Conservation (phyloP, 2,329 filamentous ascomycete genomes). For the Alternaria conjuncta region DNA sequence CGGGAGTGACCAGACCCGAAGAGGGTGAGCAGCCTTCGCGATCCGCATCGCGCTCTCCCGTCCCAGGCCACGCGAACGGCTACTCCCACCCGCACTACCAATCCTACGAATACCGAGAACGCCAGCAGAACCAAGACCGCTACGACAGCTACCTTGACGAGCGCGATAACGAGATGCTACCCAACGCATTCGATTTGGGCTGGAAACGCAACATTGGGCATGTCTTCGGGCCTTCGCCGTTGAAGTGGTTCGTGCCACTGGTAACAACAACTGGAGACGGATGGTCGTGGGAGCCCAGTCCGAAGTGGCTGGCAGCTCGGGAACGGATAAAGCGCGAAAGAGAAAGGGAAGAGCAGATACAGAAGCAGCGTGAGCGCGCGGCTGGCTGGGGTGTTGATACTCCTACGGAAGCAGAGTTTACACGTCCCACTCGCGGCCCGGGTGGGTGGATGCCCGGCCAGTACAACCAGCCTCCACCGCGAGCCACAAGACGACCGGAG, state of each 20-base stretch:
- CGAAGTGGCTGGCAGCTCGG: conserved; percentile 75
- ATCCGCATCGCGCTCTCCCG: conserved; percentile 47
- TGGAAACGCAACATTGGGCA: conserved; percentile 79
- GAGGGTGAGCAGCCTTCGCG: conserved; percentile 72
- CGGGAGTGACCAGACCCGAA: conserved; percentile 79
- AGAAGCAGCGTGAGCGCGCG: conserved; percentile 67
- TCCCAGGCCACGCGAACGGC: conserved; percentile 39
- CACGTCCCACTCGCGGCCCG: conserved; percentile 32
- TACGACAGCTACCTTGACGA: conserved; percentile 88
- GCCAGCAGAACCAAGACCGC: conserved; percentile 68
- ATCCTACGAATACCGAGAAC: conserved; percentile 62
- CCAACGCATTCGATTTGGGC: conserved; percentile 92
- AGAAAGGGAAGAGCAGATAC: conserved; percentile 53
- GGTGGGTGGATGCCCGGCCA: conserved; percentile 41
- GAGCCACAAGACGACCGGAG: conserved; percentile 38
- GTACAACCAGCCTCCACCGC: conserved; percentile 33
- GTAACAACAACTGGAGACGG: conserved; percentile 89
- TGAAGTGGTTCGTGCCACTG: conserved; percentile 81
- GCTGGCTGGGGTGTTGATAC: conserved; percentile 69
- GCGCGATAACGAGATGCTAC: conserved; percentile 83
- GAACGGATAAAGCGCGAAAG: conserved; percentile 61
- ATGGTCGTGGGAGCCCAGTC: conserved; percentile 90
- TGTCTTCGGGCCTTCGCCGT: conserved; percentile 76
- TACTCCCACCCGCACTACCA: conserved; percentile 54
- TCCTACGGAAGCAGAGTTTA: conserved; percentile 47